These are phyloP conservation scores for Trifolium repens DNA, from an alignment of 306 rosid genomes.

Conservation along the genomic window DNA sequence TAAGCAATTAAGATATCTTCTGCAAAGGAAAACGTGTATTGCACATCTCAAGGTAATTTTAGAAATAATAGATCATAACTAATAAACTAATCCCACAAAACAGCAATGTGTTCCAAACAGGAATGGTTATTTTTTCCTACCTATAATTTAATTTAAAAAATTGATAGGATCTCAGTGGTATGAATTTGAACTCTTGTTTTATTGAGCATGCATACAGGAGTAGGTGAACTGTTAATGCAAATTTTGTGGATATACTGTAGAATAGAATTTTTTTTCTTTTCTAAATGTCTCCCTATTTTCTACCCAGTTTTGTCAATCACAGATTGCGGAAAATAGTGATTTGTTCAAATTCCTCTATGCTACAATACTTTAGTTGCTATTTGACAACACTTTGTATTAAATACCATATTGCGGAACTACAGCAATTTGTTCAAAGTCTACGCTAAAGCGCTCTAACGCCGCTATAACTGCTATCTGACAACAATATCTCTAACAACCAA, in stretches of 20 bases:
- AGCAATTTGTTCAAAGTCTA: too few species aligned
- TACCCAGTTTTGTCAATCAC: not conserved
- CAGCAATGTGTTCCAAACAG: not conserved
- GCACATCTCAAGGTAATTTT: slow-evolving; percentile 32
- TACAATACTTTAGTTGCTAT: too few species aligned
- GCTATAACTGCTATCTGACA: too few species aligned
- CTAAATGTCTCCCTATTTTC: not conserved
- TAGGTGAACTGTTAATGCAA: not conserved
- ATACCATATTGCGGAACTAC: too few species aligned
- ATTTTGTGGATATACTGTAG: not conserved
- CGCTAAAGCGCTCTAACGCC: too few species aligned
- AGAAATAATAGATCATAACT: slow-evolving; percentile 25
- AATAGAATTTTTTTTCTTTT: not conserved
- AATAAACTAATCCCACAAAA: slow-evolving; percentile 9
- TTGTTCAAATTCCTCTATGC: too few species aligned
- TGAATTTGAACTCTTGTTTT: not conserved
- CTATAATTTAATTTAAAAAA: not conserved
- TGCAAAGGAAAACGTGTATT: slow-evolving; percentile 13
- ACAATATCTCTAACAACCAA: not conserved
- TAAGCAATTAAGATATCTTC: slow-evolving; percentile 28
- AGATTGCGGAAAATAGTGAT: too few species aligned
- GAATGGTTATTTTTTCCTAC: not conserved
- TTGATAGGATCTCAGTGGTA: not conserved
- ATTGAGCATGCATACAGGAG: not conserved
- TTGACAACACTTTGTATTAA: too few species aligned